Evolutionary conservation across 2,329 filamentous ascomycete species (phyloP).

Genomic region (Fusarium proliferatum): DNA sequence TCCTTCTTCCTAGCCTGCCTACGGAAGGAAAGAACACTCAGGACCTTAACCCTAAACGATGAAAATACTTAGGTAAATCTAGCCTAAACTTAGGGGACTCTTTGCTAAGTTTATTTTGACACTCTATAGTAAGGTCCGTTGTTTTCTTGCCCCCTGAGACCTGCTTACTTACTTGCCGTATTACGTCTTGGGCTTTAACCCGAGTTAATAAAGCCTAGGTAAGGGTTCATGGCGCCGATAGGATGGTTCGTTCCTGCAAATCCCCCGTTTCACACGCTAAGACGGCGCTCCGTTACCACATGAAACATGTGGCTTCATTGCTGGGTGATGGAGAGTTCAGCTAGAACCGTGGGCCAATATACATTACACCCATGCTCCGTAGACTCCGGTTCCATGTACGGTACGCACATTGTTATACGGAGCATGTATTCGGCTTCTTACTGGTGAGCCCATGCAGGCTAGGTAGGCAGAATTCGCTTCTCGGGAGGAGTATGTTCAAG

Average conservation of each 20-base stretch:
- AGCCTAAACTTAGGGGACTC: too few species aligned
- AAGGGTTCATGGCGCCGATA: constrained; percentile 37
- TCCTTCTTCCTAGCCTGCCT: background rate
- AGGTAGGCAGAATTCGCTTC: background rate
- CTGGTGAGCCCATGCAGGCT: background rate
- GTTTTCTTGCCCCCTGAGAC: too few species aligned
- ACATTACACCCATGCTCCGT: background rate
- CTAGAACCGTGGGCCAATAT: background rate
- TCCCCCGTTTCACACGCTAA: constrained; percentile 32
- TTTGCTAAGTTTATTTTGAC: too few species aligned
- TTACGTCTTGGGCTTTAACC: background rate
- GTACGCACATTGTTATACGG: background rate
- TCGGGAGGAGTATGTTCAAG: background rate
- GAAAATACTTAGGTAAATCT: too few species aligned
- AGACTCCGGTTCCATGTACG: background rate
- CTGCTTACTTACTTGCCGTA: background rate
- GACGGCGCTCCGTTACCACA: constrained; percentile 29
- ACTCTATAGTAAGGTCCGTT: too few species aligned
- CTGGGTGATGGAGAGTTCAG: constrained; percentile 16
- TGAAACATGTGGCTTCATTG: constrained; percentile 39
- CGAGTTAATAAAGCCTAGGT: background rate
- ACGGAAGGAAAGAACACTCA: too few species aligned
- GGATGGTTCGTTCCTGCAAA: constrained; percentile 39
- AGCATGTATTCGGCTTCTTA: background rate
- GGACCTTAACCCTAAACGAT: too few species aligned